phyloP scores from a whole-genome alignment of 2,329 filamentous ascomycete species.

The Neopestalotiopsis clavispora region DNA sequence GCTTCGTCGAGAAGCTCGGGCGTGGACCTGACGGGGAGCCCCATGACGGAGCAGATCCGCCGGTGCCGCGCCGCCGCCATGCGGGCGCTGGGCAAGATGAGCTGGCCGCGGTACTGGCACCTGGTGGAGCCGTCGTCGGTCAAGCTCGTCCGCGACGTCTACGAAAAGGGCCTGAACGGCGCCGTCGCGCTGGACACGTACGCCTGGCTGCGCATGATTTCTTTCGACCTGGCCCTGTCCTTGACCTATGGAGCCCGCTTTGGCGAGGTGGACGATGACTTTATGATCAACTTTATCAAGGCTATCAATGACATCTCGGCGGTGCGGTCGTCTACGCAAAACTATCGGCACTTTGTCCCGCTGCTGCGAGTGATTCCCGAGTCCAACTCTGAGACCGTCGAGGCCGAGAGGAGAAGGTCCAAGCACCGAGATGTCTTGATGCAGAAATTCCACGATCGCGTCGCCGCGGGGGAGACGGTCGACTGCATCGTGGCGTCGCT shows the following conservation, averaged over 20 bases:
- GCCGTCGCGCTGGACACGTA: slow-evolving; percentile 25
- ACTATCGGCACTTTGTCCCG: slow-evolving; percentile 29
- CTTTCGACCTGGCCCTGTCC: slow-evolving; percentile 28
- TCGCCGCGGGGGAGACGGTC: slow-evolving; percentile 22
- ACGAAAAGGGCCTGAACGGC: slow-evolving; percentile 24
- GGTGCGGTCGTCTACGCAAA: slow-evolving; percentile 28
- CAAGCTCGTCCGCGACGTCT: slow-evolving; percentile 19
- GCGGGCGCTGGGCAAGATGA: slow-evolving; percentile 27
- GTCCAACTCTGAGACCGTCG: slow-evolving; percentile 18
- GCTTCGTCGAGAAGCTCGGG: slow-evolving; percentile 29
- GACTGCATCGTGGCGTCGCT: slow-evolving; percentile 26
- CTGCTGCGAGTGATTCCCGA: slow-evolving; percentile 23
- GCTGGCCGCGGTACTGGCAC: slow-evolving; percentile 29
- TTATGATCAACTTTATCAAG: slow-evolving; percentile 26
- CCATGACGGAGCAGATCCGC: slow-evolving; percentile 31
- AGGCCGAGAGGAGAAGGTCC: slow-evolving; percentile 20
- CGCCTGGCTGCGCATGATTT: slow-evolving; percentile 25
- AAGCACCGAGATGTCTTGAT: slow-evolving; percentile 21
- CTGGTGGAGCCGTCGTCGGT: slow-evolving; percentile 26
- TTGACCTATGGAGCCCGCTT: slow-evolving; percentile 29
- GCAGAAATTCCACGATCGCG: slow-evolving; percentile 19
- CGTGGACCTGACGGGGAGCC: slow-evolving; percentile 25
- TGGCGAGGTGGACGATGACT: slow-evolving; percentile 28
- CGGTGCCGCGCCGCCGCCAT: slow-evolving; percentile 28
- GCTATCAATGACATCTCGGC: slow-evolving; percentile 28